Evolutionary conservation across 345 rosid genomes (phyloP).

Genomic region (Gossypium longicalyx): DNA sequence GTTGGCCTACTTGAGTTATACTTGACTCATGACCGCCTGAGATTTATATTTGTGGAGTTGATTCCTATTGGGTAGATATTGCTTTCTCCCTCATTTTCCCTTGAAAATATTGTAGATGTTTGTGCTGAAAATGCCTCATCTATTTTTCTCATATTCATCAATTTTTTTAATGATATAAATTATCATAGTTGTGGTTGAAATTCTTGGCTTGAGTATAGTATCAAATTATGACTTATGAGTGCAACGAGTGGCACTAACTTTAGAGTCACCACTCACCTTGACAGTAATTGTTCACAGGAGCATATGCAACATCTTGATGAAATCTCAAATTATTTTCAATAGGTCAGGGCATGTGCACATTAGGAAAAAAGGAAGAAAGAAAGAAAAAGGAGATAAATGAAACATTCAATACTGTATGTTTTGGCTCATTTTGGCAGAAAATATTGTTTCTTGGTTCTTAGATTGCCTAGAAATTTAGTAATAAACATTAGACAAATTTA

Average conservation of each 20-base stretch:
- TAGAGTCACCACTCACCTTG: neutral
- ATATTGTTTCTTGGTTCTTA: neutral
- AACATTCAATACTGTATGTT: neutral
- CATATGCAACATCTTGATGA: neutral
- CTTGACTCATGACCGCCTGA: constrained; percentile 42
- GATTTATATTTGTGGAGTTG: constrained; percentile 59
- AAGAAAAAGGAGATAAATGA: neutral
- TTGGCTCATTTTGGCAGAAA: neutral
- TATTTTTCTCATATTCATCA: neutral
- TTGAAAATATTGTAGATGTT: neutral
- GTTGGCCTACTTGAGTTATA: constrained; percentile 76
- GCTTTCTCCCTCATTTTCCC: neutral
- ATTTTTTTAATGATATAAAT: neutral
- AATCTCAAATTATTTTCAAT: neutral
- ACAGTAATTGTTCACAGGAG: neutral
- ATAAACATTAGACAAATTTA: neutral
- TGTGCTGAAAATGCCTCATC: neutral
- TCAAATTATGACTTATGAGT: neutral
- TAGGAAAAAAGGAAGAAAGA: neutral
- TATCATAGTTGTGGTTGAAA: neutral
- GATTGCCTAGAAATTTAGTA: neutral
- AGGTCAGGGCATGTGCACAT: neutral
- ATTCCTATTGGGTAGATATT: constrained; percentile 72
- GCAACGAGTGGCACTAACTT: neutral
- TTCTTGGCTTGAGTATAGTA: neutral